Percentiles rank a stretch among this genome's conserved stretches.
Evolutionary conservation across 768 basidiomycete genomes (phyloP).

Genomic region (Boletus vinaceobasis): DNA sequence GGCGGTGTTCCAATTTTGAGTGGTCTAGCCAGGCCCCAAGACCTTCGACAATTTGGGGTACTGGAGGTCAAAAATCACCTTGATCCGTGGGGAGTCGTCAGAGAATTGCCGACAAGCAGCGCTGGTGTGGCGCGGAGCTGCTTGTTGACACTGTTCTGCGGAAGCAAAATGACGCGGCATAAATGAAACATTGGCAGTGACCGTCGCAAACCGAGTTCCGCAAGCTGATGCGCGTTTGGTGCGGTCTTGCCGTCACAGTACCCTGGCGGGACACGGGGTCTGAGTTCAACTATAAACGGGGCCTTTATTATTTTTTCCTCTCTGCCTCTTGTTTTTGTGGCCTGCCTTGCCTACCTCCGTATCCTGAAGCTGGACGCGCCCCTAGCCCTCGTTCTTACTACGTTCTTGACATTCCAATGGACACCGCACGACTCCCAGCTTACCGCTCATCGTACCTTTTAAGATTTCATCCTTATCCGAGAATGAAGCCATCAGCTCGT

Average conservation of each 20-base stretch:
- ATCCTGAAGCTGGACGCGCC: neutral
- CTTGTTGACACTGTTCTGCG: slow-evolving; percentile 4
- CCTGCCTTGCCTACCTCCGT: neutral
- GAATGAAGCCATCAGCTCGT: slow-evolving; percentile 17
- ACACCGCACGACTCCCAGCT: slow-evolving; percentile 13
- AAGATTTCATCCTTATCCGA: slow-evolving; percentile 30
- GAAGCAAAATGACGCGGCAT: slow-evolving; percentile 16
- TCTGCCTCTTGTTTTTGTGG: neutral
- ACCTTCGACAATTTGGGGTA: neutral
- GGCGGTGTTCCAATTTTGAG: slow-evolving; percentile 15
- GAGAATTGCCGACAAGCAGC: neutral
- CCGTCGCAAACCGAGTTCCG: slow-evolving; percentile 16
- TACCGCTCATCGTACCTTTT: slow-evolving; percentile 30
- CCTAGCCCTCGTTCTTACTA: neutral
- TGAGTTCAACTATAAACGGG: slow-evolving; percentile 19
- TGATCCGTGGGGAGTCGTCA: neutral
- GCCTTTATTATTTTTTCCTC: slow-evolving; percentile 2
- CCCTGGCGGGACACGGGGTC: slow-evolving; percentile 23
- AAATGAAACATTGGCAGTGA: slow-evolving; percentile 11
- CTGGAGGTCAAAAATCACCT: slow-evolving; percentile 3
- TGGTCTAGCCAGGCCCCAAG: slow-evolving; percentile 1
- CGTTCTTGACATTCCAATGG: slow-evolving; percentile 11
- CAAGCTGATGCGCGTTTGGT: slow-evolving; percentile 22
- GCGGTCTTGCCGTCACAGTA: slow-evolving; percentile 24
- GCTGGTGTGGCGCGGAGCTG: neutral